Base-by-base conservation (phyloP, 768 basidiomycete genomes). In the Pisolithus albus region DNA sequence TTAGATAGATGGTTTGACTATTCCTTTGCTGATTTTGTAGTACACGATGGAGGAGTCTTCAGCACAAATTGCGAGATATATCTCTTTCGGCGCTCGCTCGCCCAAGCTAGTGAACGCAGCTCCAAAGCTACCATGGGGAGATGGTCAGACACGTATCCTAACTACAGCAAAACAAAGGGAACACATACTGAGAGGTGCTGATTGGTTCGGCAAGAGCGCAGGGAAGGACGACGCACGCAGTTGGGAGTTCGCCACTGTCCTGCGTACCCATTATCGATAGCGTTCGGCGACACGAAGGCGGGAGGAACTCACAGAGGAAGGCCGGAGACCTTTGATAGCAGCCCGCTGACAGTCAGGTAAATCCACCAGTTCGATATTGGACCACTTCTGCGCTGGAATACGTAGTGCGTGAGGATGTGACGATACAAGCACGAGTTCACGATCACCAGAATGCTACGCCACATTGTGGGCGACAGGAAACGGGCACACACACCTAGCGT, bases 31-130 rank as follows among this genome's bases (percentile, higher is more conserved):
- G 53, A 91, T 74, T 60, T 86, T 88, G 68, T 91, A 91, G 65
- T 91, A 91, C 47, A 91, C 88, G 43, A 86, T 83, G 8, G 88
- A 89, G 10, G 88, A 82, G 59, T 91, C 88, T 47, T 86, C 81
- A 0, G 83, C 78, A 41, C 81, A 82, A 51, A 90, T 84, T 11
- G 83, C 88, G 28, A 91, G 64, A 59, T 79, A 84, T 44, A 90
- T 66, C 49, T 79, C 72, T 37, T 72, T 64, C 11, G 75, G 75
- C 9, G 50, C 10, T 9, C 50, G 49, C 11, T 47, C 44, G 16
- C 66, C 67, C 11, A 88, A 69, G 11, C 69, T 71, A 7, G 64
- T 59, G 63, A 88, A 89, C 2, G 83, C 80, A 21, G 73, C 66
- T 49, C 72, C 71, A 6, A 87, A 67, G 81, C 84, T 87, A 32